Evolutionary conservation across 2,329 filamentous ascomycete genomes (phyloP).

Genomic region (Emericellopsis cladophorae): DNA sequence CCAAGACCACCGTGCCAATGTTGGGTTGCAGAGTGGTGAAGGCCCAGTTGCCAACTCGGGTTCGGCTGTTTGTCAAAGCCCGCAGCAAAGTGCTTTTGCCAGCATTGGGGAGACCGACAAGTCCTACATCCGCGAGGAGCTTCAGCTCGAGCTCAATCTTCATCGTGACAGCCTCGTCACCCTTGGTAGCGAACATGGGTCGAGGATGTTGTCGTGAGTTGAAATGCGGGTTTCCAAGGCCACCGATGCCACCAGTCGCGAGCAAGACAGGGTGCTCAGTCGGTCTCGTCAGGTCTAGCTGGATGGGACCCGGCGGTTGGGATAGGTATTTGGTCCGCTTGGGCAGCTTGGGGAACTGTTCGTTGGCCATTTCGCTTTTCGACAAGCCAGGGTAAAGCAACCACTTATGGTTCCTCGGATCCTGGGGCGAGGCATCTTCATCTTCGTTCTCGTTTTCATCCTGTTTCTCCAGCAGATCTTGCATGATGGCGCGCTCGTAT

Average conservation of each 20-base stretch:
- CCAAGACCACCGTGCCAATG: conserved; percentile 88
- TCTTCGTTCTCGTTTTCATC: conserved; percentile 13
- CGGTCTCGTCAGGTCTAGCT: conserved; percentile 59
- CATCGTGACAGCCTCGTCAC: conserved; percentile 66
- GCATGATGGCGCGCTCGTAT: not conserved
- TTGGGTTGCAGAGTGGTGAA: conserved; percentile 94
- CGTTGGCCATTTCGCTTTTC: conserved; percentile 50
- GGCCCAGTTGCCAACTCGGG: conserved; percentile 86
- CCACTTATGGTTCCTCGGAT: conserved; percentile 57
- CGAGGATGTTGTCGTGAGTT: conserved; percentile 59
- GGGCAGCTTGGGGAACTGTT: conserved; percentile 37
- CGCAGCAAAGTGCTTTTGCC: conserved; percentile 90
- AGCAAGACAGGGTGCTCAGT: conserved; percentile 78
- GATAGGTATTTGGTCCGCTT: conserved; percentile 42
- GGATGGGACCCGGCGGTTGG: conserved; percentile 62
- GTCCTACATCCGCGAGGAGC: conserved; percentile 83
- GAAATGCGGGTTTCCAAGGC: conserved; percentile 89
- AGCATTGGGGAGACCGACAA: conserved; percentile 91
- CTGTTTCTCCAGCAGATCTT: conserved; percentile 7
- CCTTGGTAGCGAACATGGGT: conserved; percentile 81
- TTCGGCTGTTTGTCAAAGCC: conserved; percentile 76
- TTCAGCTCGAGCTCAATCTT: conserved; percentile 84
- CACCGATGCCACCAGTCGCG: conserved; percentile 77
- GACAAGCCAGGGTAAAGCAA: conserved; percentile 71
- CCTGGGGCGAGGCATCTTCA: conserved; percentile 21